Conservation (phyloP, 2,329 filamentous ascomycete species). For the Moelleriella libera region DNA sequence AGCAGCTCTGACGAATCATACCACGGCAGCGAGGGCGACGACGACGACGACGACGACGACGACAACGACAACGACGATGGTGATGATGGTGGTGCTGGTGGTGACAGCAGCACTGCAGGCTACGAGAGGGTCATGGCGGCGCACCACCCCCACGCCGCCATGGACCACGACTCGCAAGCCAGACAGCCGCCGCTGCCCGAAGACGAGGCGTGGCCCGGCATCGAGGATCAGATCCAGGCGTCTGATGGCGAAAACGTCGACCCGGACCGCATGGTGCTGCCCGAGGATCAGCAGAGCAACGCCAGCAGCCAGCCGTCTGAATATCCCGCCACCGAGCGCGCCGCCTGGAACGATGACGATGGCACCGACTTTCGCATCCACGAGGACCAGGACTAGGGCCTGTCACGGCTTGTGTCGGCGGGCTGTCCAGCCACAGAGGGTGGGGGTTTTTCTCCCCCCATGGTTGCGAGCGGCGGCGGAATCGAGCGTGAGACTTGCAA, state of each 20-base stretch:
- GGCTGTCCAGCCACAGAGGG: too few species aligned
- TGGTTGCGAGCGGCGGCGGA: too few species aligned
- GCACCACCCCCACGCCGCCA: constrained; percentile 6
- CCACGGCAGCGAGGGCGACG: constrained; percentile 12
- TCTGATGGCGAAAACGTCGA: constrained; percentile 38
- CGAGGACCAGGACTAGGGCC: constrained; percentile 16
- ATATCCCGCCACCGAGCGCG: constrained; percentile 35
- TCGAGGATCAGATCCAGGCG: constrained; percentile 33
- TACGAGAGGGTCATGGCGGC: constrained; percentile 13
- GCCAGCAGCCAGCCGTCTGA: constrained; percentile 39
- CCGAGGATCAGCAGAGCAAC: constrained; percentile 16
- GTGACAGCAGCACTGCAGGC: constrained; percentile 12
- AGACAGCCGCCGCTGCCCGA: constrained; percentile 24
- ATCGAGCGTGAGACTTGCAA: too few species aligned
- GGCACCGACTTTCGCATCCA: constrained; percentile 22
- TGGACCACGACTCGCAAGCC: constrained; percentile 10
- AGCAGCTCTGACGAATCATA: constrained; percentile 19
- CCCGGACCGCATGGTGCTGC: constrained; percentile 16
- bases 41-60: constrained; percentile 12
- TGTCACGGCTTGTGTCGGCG: too few species aligned
- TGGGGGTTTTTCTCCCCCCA: too few species aligned
- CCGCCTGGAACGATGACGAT: constrained; percentile 15
- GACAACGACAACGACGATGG: constrained; percentile 8
- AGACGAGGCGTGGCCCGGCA: constrained; percentile 42
- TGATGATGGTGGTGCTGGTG: constrained; percentile 11